Evolutionary conservation across 495 filamentous ascomycete species (phyloP).

Genomic region (Letharia columbiana): DNA sequence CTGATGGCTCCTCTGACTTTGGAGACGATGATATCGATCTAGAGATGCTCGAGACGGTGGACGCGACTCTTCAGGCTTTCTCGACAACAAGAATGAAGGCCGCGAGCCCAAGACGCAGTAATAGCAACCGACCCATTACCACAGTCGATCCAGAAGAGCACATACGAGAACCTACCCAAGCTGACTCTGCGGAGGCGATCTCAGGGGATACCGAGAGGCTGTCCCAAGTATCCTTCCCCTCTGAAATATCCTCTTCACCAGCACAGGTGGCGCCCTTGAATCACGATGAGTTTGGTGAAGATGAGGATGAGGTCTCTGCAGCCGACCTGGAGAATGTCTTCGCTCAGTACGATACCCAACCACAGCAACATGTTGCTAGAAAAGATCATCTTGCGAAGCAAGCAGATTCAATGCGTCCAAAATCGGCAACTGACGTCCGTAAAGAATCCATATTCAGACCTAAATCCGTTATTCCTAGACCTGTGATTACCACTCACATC

Average conservation of each 20-base stretch:
- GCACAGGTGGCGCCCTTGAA: slow-evolving; percentile 24
- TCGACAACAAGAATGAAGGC: no score
- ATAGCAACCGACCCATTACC: background rate
- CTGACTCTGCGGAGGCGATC: background rate
- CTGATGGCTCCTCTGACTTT: slow-evolving; percentile 44
- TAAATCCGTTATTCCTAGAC: slow-evolving; percentile 12
- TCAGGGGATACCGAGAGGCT: background rate
- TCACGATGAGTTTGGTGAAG: slow-evolving; percentile 56
- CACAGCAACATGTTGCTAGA: background rate
- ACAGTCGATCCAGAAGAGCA: background rate
- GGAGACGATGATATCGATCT: slow-evolving; percentile 54
- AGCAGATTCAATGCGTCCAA: background rate
- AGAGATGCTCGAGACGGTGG: slow-evolving; percentile 43
- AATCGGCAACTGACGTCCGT: no score
- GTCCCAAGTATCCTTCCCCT: slow-evolving; percentile 7
- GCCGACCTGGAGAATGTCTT: slow-evolving; percentile 50
- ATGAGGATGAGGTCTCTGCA: slow-evolving; percentile 40
- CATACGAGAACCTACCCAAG: background rate
- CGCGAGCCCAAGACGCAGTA: background rate
- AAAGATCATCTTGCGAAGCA: background rate
- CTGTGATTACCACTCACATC: background rate
- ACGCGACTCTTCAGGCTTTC: slow-evolving; percentile 19
- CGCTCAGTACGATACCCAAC: slow-evolving; percentile 43
- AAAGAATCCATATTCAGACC: background rate
- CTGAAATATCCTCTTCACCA: slow-evolving; percentile 9